These are phyloP conservation scores for Lotmaria passim DNA, from an alignment of 208 protist genomes.

Conservation along the genomic window DNA sequence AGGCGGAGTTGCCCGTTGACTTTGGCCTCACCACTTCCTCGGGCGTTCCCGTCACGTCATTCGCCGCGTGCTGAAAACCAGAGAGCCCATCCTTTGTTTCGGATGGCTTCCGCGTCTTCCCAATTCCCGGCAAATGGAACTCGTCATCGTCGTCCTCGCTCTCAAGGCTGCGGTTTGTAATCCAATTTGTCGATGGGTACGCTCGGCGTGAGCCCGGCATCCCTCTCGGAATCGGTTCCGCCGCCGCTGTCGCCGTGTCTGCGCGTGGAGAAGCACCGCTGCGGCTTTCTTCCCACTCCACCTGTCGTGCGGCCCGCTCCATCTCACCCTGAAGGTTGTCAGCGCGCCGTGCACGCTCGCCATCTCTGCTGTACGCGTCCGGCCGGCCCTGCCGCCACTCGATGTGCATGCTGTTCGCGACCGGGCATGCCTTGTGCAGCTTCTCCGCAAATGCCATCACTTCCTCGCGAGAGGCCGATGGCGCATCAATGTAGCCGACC, in stretches of 20 bases:
- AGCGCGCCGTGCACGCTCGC: neutral
- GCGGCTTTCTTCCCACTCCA: constrained; percentile 3
- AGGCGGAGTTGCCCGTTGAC: neutral
- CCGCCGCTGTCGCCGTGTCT: constrained; percentile 9
- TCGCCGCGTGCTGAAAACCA: too few relatives aligned
- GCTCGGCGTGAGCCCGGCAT: constrained; percentile 31
- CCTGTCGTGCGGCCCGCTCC: neutral
- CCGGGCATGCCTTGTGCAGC: constrained; percentile 75
- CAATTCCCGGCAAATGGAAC: constrained; percentile 44
- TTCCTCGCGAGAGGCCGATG: constrained; percentile 64
- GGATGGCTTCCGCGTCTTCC: too few relatives aligned
- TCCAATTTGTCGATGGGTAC: neutral
- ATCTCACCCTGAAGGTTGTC: constrained; percentile 14
- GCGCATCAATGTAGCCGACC: constrained; percentile 89
- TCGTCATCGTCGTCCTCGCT: constrained; percentile 34
- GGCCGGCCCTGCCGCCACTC: constrained; percentile 50
- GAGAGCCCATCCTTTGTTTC: too few relatives aligned
- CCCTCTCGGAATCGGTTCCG: constrained; percentile 10
- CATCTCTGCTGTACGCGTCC: neutral
- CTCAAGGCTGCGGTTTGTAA: neutral
- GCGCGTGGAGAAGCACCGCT: neutral
- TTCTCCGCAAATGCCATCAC: constrained; percentile 78
- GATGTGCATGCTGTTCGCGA: constrained; percentile 69
- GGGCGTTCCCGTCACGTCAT: too few relatives aligned
- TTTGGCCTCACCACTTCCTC: neutral